phyloP scores from a whole-genome alignment of 352 stramenopile genomes.

The Pythium aristosporum region DNA sequence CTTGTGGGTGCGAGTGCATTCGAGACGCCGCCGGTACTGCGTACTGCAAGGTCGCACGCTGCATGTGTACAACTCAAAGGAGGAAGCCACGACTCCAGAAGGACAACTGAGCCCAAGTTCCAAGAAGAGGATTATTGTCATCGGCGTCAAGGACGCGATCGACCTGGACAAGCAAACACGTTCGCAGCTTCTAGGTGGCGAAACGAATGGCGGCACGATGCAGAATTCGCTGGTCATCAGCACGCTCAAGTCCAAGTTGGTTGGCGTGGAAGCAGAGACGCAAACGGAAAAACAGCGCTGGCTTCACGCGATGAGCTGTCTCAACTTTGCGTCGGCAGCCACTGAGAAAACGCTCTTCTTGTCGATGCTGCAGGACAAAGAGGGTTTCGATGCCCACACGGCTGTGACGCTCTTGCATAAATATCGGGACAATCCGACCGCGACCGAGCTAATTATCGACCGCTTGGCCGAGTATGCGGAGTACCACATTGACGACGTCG shows the following conservation, averaged over 20 bases:
- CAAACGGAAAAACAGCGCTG: slow-evolving; percentile 74
- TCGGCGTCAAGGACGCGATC: slow-evolving; percentile 60
- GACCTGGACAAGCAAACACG: slow-evolving; percentile 59
- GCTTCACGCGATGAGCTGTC: slow-evolving; percentile 65
- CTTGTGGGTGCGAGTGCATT: slow-evolving; percentile 55
- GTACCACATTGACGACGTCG: slow-evolving; percentile 70
- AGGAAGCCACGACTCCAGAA: slow-evolving; percentile 24
- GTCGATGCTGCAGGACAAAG: slow-evolving; percentile 52
- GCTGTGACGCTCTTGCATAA: slow-evolving; percentile 71
- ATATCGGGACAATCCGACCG: slow-evolving; percentile 63
- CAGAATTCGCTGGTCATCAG: slow-evolving; percentile 69
- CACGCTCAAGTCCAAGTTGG: slow-evolving; percentile 69
- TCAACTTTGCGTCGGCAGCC: slow-evolving; percentile 52
- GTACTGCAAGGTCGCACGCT: slow-evolving; percentile 56
- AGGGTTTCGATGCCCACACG: slow-evolving; percentile 61
- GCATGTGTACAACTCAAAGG: slow-evolving; percentile 65
- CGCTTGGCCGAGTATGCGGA: slow-evolving; percentile 61
- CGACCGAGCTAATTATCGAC: slow-evolving; percentile 65
- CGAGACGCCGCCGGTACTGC: slow-evolving; percentile 65
- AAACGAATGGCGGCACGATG: slow-evolving; percentile 18
- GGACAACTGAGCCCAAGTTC: slow-evolving; percentile 27
- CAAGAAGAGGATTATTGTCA: slow-evolving; percentile 63
- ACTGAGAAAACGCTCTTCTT: slow-evolving; percentile 58
- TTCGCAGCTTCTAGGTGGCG: slow-evolving; percentile 44
- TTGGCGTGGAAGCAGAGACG: slow-evolving; percentile 68